phyloP scores from a whole-genome alignment of 257 asterid genomes.

The Solanum paucissectum region DNA sequence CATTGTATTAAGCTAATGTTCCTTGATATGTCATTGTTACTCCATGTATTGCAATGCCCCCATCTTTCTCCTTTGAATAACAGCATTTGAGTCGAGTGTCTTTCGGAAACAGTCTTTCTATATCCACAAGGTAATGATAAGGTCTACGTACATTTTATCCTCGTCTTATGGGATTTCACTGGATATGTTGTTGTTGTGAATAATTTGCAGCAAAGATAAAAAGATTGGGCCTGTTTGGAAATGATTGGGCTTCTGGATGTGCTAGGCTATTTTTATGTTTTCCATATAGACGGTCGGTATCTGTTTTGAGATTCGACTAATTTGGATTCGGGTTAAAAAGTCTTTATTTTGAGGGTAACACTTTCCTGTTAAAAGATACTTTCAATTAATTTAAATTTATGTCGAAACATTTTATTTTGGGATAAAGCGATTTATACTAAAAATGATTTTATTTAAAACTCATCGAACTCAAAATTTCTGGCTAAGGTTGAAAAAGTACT shows the following conservation, averaged over 20 bases:
- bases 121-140: not conserved
- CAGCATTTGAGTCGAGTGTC: not conserved
- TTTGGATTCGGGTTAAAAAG: not conserved
- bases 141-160: not conserved
- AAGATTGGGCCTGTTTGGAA: not conserved
- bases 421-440: not conserved
- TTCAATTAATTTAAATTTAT: not conserved
- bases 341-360: not conserved
- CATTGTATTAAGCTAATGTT: not conserved
- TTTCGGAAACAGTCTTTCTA: too few relatives aligned
- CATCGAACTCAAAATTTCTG: not conserved
- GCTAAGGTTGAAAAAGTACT: not conserved
- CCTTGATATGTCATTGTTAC: not conserved
- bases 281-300: not conserved
- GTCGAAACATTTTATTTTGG: not conserved
- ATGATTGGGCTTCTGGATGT: not conserved
- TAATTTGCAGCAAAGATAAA: not conserved
- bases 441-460: not conserved
- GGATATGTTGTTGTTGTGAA: not conserved
- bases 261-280: not conserved
- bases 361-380: not conserved
- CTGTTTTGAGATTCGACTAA: not conserved
- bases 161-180: not conserved
- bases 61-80: not conserved
- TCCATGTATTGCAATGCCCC: not conserved